Base-by-base conservation (phyloP, 2,329 filamentous ascomycete species). In the Herpotrichia juniperi region DNA sequence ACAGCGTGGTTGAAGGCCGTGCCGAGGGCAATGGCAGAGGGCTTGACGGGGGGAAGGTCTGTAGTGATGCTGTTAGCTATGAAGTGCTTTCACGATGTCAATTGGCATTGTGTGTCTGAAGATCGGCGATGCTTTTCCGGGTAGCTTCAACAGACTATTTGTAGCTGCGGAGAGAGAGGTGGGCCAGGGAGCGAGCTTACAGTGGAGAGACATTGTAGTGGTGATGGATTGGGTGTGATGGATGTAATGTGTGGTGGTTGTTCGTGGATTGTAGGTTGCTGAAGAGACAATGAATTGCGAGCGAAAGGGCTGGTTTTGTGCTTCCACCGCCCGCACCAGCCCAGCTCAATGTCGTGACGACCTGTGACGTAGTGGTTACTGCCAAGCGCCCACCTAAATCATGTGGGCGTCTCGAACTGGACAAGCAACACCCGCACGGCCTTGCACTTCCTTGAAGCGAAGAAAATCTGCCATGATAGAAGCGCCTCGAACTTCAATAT, bases 21-120 rank as follows among this genome's bases (percentile, higher is more conserved):
- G 79, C 94, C 94, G 71, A 97, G 86, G 72, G 93, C 94, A 73
- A 99, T 96, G 71, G 94, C 93, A 73, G 93, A 97, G 67, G 94
- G 94, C 88, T 97, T 97, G 73, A 99, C 94, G 64, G 93, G 82
- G 64, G 87, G 87, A 50, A 90, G 83, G 74, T 89, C 84, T 87
- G 53, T 44, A 25, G 46, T 24, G 32, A 17, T 24, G 14, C 8
- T 26, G 54, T 70, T 59, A 69, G 62, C 50, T 43, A 30, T 43
- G 9, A 19, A 19, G 4, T 3, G 28, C 40, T 31, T 10, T 19
- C 14, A 17, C 9, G 30, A 24, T 7, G 40, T 21, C 4, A 31
- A n/a, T 19, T 34, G 21, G 43, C n/a, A 34, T 17, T 16, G n/a
- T 34, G 43, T 31, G 28, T 11, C 25, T 44, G 42, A 11, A 30